Conservation (phyloP, 2,329 filamentous ascomycete species). For the Diaporthe vexans region DNA sequence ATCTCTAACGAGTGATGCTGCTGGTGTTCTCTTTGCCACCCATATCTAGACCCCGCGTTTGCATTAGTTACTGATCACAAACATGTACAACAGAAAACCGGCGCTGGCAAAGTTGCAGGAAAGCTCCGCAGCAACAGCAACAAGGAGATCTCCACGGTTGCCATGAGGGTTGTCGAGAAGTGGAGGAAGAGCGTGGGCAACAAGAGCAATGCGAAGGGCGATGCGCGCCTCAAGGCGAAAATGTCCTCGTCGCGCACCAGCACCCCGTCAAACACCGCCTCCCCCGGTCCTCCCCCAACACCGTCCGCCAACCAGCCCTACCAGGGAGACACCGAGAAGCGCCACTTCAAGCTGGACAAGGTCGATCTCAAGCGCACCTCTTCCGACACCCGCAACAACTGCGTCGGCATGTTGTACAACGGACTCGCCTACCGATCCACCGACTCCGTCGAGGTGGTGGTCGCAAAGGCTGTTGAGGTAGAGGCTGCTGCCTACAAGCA, state of each 20-base stretch:
- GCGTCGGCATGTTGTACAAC: conserved; percentile 93
- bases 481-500: conserved; percentile 82
- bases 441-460: conserved; percentile 78
- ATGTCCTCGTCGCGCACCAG: conserved; percentile 58
- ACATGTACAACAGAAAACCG: conserved; percentile 73
- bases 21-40: not conserved
- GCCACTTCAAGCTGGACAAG: conserved; percentile 85
- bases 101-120: conserved; percentile 90
- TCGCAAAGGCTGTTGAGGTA: conserved; percentile 84
- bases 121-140: conserved; percentile 83
- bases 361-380: conserved; percentile 84
- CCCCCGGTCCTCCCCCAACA: conserved; percentile 59
- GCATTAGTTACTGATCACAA: conserved; percentile 9
- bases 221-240: conserved; percentile 35
- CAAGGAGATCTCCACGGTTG: conserved; percentile 82
- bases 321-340: conserved; percentile 80
- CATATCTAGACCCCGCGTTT: not conserved
- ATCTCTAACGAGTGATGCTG: not conserved
- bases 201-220: conserved; percentile 60
- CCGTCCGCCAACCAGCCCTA: conserved; percentile 59
- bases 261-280: conserved; percentile 65
- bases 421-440: conserved; percentile 81
- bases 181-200: conserved; percentile 85
- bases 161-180: conserved; percentile 86
- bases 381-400: conserved; percentile 82